phyloP scores from a whole-genome alignment of 768 basidiomycete species.

The Dentipellis fragilis region DNA sequence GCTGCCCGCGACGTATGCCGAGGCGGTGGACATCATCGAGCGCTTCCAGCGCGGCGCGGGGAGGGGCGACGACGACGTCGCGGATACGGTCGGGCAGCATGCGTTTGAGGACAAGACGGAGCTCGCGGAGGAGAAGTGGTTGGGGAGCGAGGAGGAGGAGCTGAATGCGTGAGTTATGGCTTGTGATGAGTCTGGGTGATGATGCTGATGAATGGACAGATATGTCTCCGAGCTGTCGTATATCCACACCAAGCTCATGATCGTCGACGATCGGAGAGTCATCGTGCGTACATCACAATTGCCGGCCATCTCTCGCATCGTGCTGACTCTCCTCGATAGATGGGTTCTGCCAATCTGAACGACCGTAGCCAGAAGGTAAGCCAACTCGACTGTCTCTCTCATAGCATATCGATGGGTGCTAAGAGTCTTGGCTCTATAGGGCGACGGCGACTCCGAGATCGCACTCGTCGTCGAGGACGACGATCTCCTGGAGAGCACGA shows the following conservation, averaged over 20 bases:
- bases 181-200: too few species aligned
- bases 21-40: constrained; percentile 58
- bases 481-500: constrained; percentile 61
- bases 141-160: constrained; percentile 79
- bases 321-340: constrained; percentile 30
- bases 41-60: constrained; percentile 63
- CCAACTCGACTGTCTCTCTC: neutral
- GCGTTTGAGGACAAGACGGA: constrained; percentile 51
- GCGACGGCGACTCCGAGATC: constrained; percentile 93
- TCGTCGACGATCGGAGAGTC: constrained; percentile 84
- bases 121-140: constrained; percentile 74
- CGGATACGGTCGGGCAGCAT: constrained; percentile 78
- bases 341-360: constrained; percentile 91
- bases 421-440: constrained; percentile 30
- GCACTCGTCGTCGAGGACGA: constrained; percentile 85
- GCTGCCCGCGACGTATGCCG: constrained; percentile 56
- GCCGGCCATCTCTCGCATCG: neutral
- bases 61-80: constrained; percentile 51
- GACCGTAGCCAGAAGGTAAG: constrained; percentile 72
- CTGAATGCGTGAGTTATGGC: constrained; percentile 46
- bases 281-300: constrained; percentile 56
- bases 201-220: constrained; percentile 26
- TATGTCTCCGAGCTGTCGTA: constrained; percentile 77
- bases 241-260: constrained; percentile 88
- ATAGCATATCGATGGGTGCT: neutral